phyloP scores from a whole-genome alignment of 257 asterid species.

The Scutellaria galericulata region DNA sequence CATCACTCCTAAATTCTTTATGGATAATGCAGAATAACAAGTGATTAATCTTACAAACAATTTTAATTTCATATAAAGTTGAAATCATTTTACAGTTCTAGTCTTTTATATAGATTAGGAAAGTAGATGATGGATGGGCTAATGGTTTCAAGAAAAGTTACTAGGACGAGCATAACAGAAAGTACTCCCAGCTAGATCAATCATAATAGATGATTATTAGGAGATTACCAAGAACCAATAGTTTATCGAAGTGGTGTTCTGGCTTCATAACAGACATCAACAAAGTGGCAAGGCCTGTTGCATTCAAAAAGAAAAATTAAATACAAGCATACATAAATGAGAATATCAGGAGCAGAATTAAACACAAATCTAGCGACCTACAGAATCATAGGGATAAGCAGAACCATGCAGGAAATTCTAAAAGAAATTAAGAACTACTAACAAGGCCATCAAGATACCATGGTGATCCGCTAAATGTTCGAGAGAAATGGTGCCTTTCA shows the following conservation, averaged over 20 bases:
- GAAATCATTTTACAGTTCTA: neutral
- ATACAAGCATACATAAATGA: slow-evolving; percentile 3
- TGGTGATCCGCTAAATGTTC: slow-evolving; percentile 93
- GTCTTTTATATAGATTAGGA: neutral
- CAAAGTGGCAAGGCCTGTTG: slow-evolving; percentile 70
- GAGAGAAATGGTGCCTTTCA: slow-evolving; percentile 73
- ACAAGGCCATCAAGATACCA: slow-evolving; percentile 48
- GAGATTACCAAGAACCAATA: slow-evolving; percentile 85
- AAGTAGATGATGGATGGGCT: neutral
- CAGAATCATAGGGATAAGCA: slow-evolving; percentile 12
- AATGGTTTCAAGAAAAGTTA: slow-evolving; percentile 18
- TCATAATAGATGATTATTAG: slow-evolving; percentile 14
- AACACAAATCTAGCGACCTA: slow-evolving; percentile 8
- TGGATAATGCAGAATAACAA: slow-evolving; percentile 22
- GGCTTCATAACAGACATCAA: slow-evolving; percentile 75
- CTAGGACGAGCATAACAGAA: slow-evolving; percentile 13
- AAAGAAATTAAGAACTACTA: slow-evolving; percentile 20
- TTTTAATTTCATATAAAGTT: neutral
- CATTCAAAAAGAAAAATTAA: slow-evolving; percentile 36
- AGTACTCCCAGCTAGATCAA: slow-evolving; percentile 10
- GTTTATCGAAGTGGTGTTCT: slow-evolving; percentile 79
- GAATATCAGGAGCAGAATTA: slow-evolving; percentile 11
- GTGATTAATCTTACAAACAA: slow-evolving; percentile 1
- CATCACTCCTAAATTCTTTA: slow-evolving; percentile 13
- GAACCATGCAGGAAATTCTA: slow-evolving; percentile 15